These are phyloP conservation scores for Didymellaceae sp. DNA, from an alignment of 2,329 filamentous ascomycete genomes.

Conservation along the genomic window DNA sequence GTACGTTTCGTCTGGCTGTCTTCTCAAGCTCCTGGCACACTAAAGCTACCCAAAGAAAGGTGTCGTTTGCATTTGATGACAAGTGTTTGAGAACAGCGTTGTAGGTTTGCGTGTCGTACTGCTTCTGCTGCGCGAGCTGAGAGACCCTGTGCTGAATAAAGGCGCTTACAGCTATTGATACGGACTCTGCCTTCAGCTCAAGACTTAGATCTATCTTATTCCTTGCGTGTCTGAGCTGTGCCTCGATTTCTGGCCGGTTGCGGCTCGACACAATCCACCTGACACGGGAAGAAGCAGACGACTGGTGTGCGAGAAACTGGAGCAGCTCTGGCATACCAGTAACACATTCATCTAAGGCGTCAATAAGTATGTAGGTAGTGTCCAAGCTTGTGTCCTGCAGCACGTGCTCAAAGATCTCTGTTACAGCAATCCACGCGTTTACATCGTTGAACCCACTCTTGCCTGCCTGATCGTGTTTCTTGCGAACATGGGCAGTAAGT, in stretches of 20 bases:
- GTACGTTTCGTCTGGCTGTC: conserved; percentile 16
- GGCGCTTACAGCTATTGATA: conserved; percentile 43
- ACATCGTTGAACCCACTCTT: conserved; percentile 12
- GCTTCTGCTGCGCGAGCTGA: conserved; percentile 29
- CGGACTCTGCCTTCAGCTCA: conserved; percentile 35
- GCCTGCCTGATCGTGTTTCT: conserved; percentile 7
- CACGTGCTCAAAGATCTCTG: conserved; percentile 50
- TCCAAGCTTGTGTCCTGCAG: conserved; percentile 41
- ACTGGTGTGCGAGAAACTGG: not conserved
- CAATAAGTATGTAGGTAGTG: conserved; percentile 16
- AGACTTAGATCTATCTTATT: conserved; percentile 36
- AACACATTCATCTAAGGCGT: conserved; percentile 25
- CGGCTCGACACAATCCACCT: conserved; percentile 17
- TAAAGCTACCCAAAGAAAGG: conserved; percentile 40
- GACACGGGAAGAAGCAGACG: not conserved
- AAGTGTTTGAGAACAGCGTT: not conserved
- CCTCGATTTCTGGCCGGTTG: conserved; percentile 7
- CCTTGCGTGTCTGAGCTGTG: conserved; percentile 31
- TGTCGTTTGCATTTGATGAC: conserved; percentile 47
- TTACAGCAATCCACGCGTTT: conserved; percentile 18
- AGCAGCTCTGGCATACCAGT: conserved; percentile 5
- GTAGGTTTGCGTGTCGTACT: conserved; percentile 22
- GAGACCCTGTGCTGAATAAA: conserved; percentile 49
- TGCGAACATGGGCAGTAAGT: conserved; percentile 13
- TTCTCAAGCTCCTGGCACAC: conserved; percentile 45